phyloP scores from a whole-genome alignment of 441 rosid species.

The Corymbia citriodora region DNA sequence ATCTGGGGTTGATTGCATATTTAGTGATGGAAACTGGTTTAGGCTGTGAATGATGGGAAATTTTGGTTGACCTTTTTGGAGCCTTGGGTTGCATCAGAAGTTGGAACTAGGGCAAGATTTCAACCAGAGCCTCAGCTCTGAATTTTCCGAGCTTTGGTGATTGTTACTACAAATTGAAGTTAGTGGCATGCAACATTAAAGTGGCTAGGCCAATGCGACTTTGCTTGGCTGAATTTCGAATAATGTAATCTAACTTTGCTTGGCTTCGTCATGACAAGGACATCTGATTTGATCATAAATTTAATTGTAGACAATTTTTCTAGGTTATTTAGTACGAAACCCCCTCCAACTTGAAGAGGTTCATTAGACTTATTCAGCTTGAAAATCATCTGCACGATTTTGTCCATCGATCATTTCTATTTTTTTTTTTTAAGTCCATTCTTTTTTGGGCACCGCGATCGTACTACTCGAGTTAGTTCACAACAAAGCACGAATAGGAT shows the following conservation, averaged over 20 bases:
- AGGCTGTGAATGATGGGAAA: neutral
- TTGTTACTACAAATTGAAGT: neutral
- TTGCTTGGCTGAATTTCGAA: neutral
- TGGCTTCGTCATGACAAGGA: neutral
- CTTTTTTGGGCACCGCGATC: rapidly evolving
- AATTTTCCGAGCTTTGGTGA: neutral
- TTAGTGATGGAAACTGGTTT: neutral
- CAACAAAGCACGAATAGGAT: rapidly evolving
- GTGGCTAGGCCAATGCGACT: too few species aligned
- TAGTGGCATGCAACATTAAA: too few species aligned
- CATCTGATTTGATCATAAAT: too few species aligned
- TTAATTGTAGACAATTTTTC: too few species aligned
- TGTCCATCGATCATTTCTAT: too few species aligned
- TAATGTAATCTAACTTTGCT: neutral
- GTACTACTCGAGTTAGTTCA: neutral
- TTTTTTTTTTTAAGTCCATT: rapidly evolving
- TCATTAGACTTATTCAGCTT: too few species aligned
- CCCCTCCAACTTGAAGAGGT: neutral
- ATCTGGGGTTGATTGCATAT: neutral
- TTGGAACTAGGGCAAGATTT: neutral
- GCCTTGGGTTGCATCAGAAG: neutral
- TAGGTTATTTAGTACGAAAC: neutral
- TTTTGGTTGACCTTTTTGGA: neutral
- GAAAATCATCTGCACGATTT: too few species aligned
- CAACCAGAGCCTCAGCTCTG: neutral